Conservation (phyloP, 345 rosid genomes). For the Gossypium rotundifolium region DNA sequence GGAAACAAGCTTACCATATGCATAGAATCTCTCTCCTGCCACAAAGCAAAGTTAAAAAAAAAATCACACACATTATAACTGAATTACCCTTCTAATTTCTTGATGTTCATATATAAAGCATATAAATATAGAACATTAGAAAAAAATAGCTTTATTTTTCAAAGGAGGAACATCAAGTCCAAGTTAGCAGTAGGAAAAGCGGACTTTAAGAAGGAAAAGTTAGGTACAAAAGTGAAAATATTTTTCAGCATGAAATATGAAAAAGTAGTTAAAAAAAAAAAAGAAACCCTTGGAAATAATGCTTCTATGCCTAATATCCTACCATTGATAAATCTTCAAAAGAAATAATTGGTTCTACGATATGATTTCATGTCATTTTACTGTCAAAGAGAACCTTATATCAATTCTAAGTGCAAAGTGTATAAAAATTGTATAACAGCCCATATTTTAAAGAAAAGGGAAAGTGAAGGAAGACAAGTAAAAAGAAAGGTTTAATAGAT, state of each 20-base stretch:
- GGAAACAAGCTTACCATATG: constrained; percentile 58
- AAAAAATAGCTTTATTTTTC: not conserved
- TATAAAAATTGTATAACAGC: too few species aligned
- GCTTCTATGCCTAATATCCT: not conserved
- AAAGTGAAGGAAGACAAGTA: constrained; percentile 7
- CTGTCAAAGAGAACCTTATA: too few species aligned
- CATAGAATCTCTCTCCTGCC: constrained; percentile 58
- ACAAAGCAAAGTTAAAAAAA: constrained; percentile 2
- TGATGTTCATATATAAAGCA: not conserved
- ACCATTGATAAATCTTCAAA: not conserved
- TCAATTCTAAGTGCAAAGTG: too few species aligned
- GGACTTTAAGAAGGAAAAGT: not conserved
- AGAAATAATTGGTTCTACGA: not conserved
- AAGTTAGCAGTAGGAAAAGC: not conserved
- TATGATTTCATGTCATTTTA: not conserved
- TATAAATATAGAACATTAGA: not conserved
- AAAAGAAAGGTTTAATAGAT: not conserved
- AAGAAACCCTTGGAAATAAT: not conserved
- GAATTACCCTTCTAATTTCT: constrained; percentile 9
- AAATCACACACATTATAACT: not conserved
- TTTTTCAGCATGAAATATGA: not conserved
- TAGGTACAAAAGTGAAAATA: not conserved
- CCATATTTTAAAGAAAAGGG: not conserved
- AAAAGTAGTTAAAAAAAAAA: not conserved
- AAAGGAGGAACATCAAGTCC: not conserved